A percentile compares a stretch with the other conserved stretches of the same genome.
phyloP scores from a whole-genome alignment of 2,329 filamentous ascomycete species.

The Colletotrichum somersetense region DNA sequence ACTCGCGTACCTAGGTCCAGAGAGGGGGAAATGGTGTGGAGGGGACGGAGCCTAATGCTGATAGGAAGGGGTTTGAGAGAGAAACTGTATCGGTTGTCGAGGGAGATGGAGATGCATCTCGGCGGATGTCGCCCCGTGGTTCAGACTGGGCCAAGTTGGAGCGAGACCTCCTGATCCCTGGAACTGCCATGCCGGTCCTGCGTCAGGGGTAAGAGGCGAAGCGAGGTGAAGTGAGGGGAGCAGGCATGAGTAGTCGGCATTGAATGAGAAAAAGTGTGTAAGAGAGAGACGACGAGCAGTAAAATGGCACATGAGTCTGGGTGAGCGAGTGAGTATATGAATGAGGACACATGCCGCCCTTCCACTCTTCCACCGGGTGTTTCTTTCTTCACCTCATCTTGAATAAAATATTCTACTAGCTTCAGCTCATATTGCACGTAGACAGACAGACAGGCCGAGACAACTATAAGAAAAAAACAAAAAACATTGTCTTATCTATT shows the following conservation, averaged over 20 bases:
- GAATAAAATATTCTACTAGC: background rate
- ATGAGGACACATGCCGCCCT: conserved; percentile 11
- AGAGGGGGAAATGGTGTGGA: background rate
- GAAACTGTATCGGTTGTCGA: background rate
- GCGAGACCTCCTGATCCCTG: conserved; percentile 10
- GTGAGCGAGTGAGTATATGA: conserved; percentile 25
- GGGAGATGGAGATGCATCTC: conserved; percentile 45
- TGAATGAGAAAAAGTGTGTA: background rate
- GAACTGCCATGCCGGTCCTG: conserved; percentile 5
- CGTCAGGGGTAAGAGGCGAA: conserved; percentile 6
- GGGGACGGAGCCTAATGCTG: no score
- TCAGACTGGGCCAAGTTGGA: conserved; percentile 30
- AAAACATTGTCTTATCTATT: background rate
- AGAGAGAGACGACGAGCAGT: background rate
- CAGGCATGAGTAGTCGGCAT: background rate
- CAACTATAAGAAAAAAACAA: no score
- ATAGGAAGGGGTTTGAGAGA: no score
- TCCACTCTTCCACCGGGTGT: background rate
- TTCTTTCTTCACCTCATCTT: conserved; percentile 6
- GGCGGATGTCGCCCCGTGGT: conserved; percentile 43
- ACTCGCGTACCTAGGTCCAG: background rate
- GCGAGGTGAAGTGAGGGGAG: conserved; percentile 2
- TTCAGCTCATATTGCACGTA: background rate
- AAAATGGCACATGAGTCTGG: background rate
- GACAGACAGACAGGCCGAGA: background rate